Conservation (phyloP, 1,284 basidiomycete genomes). For the Anthracocystis panici-leucophaei region DNA sequence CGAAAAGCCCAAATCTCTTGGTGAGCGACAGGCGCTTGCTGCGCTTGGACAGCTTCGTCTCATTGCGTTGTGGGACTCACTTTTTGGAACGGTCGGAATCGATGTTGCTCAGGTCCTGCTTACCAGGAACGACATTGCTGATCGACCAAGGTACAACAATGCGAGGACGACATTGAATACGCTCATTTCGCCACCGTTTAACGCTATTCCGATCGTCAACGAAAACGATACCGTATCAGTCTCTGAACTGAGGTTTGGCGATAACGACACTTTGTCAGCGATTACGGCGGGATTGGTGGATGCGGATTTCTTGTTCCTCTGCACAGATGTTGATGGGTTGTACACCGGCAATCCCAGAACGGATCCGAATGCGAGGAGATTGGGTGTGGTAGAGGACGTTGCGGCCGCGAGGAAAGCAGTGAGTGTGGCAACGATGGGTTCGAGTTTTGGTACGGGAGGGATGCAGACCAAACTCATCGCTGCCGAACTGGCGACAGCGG, state of each 20-base stretch:
- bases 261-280: constrained; percentile 97
- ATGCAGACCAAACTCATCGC: constrained; percentile 99
- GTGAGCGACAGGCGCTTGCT: constrained; percentile 93
- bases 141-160: constrained; percentile 71
- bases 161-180: constrained; percentile 65
- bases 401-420: constrained; percentile 85
- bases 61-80: constrained; percentile 95
- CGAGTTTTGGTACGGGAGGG: constrained; percentile 93
- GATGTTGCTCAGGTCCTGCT: constrained; percentile 95
- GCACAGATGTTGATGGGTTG: constrained; percentile 96
- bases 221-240: constrained; percentile 69
- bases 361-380: constrained; percentile 83
- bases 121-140: constrained; percentile 94
- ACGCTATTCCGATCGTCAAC: constrained; percentile 68
- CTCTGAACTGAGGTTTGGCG: constrained; percentile 96
- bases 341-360: constrained; percentile 95
- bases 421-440: constrained; percentile 89
- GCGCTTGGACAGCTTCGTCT: constrained; percentile 96
- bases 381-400: constrained; percentile 86
- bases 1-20: constrained; percentile 83
- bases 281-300: constrained; percentile 97
- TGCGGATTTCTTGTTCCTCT: constrained; percentile 94
- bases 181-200: constrained; percentile 55
- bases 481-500: constrained; percentile 94
- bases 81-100: constrained; percentile 92